Evolutionary conservation across 208 protist genomes (phyloP).

Genomic region (Leishmania tarentolae): DNA sequence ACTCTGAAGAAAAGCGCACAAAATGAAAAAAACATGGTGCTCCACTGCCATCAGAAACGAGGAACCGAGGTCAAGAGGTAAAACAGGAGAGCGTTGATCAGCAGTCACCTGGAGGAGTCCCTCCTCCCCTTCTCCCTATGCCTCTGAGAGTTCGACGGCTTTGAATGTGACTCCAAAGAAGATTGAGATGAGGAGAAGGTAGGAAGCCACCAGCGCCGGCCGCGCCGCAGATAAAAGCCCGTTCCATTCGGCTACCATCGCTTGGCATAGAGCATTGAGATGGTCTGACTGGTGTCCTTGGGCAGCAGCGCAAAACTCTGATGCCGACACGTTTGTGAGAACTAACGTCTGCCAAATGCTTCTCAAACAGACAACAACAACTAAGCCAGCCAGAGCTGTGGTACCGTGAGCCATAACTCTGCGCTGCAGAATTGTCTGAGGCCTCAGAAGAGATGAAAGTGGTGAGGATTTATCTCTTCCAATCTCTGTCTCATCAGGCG

Average conservation of each 20-base stretch:
- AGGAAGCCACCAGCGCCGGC: slow-evolving; percentile 16
- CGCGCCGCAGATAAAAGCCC: slow-evolving; percentile 19
- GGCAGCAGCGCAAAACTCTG: slow-evolving; percentile 7
- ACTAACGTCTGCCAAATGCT: slow-evolving; percentile 28
- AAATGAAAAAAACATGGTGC: not conserved
- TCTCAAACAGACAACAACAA: slow-evolving; percentile 29
- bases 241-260: slow-evolving; percentile 33
- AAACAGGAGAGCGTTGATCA: not conserved
- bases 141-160: slow-evolving; percentile 3
- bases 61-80: not conserved
- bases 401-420: slow-evolving; percentile 32
- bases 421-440: slow-evolving; percentile 31
- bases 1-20: not conserved
- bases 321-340: slow-evolving; percentile 3
- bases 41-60: not conserved
- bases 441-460: slow-evolving; percentile 4
- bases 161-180: slow-evolving; percentile 29
- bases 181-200: slow-evolving; percentile 20
- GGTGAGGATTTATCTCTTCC: not conserved
- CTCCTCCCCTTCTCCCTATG: not conserved
- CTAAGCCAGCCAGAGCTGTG: slow-evolving; percentile 18
- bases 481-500: not conserved
- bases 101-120: not conserved
- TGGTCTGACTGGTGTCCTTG: not conserved
- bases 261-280: slow-evolving; percentile 3